phyloP scores from a whole-genome alignment of 345 rosid species.

The Arabidopsis arenosa region DNA sequence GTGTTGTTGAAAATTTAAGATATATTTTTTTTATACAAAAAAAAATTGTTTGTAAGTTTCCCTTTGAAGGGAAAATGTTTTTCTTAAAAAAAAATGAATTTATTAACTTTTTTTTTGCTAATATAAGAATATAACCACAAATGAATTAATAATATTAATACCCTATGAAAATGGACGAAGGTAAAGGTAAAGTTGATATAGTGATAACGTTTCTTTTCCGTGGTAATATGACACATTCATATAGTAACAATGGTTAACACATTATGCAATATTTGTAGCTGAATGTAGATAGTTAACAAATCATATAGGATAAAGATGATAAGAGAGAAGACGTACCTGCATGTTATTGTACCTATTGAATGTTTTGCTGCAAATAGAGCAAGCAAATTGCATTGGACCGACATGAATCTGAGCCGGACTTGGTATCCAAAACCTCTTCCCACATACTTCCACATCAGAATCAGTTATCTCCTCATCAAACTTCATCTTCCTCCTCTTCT shows the following conservation, averaged over 20 bases:
- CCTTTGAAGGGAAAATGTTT: background rate
- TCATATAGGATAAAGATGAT: slow-evolving; percentile 17
- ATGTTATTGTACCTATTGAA: slow-evolving; percentile 99
- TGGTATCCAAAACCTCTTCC: slow-evolving; percentile 77
- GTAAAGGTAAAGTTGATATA: slow-evolving; percentile 43
- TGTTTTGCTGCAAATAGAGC: slow-evolving; percentile 96
- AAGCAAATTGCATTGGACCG: slow-evolving; percentile 97
- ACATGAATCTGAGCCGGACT: slow-evolving; percentile 92
- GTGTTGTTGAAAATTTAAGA: background rate
- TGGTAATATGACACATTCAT: slow-evolving; percentile 1
- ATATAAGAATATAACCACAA: background rate
- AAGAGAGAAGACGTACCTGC: slow-evolving; percentile 65
- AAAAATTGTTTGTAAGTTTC: background rate
- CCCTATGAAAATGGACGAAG: slow-evolving; percentile 24
- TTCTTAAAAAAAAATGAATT: background rate
- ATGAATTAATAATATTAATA: background rate
- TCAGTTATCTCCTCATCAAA: slow-evolving; percentile 17
- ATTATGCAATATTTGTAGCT: slow-evolving; percentile 20
- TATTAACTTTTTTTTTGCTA: background rate
- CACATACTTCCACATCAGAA: slow-evolving; percentile 40
- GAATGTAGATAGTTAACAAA: slow-evolving; percentile 8
- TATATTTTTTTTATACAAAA: background rate
- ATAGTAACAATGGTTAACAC: slow-evolving; percentile 2
- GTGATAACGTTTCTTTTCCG: background rate
- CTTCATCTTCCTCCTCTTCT: slow-evolving; percentile 38